These are phyloP conservation scores for Zygosaccharomyces siamensis DNA, from an alignment of 805 yeast species.

Conservation along the genomic window DNA sequence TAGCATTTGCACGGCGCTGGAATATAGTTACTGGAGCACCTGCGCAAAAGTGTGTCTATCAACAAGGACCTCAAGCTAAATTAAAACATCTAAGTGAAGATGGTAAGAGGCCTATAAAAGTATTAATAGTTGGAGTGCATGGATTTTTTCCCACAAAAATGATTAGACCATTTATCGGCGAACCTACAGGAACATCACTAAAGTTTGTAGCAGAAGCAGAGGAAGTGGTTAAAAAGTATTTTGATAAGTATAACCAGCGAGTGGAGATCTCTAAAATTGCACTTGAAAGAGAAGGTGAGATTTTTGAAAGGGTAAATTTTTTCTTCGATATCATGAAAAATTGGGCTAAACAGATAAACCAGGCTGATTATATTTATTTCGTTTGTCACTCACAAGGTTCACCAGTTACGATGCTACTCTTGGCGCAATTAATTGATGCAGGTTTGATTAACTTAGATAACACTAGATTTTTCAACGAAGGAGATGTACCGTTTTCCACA, in stretches of 20 bases:
- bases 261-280: constrained; percentile 83
- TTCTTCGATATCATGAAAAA: constrained; percentile 67
- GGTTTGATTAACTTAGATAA: constrained; percentile 41
- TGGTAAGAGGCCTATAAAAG: constrained; percentile 43
- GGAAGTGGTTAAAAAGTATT: constrained; percentile 65
- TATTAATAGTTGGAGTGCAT: constrained; percentile 86
- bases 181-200: constrained; percentile 93
- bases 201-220: constrained; percentile 92
- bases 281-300: constrained; percentile 87
- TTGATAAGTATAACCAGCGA: constrained; percentile 37
- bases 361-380: constrained; percentile 84
- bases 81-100: constrained; percentile 20
- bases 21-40: constrained; percentile 7
- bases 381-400: constrained; percentile 97
- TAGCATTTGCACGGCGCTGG: constrained; percentile 16
- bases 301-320: constrained; percentile 77
- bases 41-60: constrained; percentile 10
- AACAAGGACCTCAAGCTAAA: constrained; percentile 16
- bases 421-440: constrained; percentile 66
- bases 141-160: constrained; percentile 91
- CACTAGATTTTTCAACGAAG: constrained; percentile 21
- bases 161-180: constrained; percentile 82
- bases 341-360: constrained; percentile 48
- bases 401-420: constrained; percentile 77
- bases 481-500: constrained; percentile 11